These are phyloP conservation scores for Brassica balearica DNA, from an alignment of 441 rosid species.

Conservation along the genomic window DNA sequence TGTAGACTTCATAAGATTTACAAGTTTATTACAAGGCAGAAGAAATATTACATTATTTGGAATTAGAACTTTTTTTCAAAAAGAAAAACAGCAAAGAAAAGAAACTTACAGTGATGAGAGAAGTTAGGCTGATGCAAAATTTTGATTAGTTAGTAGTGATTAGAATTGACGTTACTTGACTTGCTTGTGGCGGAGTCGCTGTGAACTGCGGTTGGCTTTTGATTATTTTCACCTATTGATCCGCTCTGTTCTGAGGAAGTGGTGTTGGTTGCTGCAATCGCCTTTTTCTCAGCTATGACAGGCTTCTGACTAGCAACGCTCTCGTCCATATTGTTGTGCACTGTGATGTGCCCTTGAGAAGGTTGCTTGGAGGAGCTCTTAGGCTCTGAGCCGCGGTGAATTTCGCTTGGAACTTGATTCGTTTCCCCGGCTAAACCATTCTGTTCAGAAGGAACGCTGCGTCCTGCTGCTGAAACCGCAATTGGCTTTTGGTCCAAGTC, in stretches of 20 bases:
- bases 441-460: slow-evolving; percentile 23
- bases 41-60: slow-evolving; percentile 6
- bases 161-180: slow-evolving; percentile 17
- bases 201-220: slow-evolving; percentile 25
- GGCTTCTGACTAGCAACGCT: slow-evolving; percentile 19
- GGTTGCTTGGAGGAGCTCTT: slow-evolving; percentile 21
- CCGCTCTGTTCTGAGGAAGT: slow-evolving; percentile 27
- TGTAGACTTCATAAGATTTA: not conserved
- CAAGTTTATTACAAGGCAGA: not conserved
- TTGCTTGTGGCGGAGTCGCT: slow-evolving; percentile 23
- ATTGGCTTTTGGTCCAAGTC: slow-evolving; percentile 15
- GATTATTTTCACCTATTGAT: slow-evolving; percentile 12
- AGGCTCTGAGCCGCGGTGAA: slow-evolving; percentile 15
- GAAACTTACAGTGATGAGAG: not conserved
- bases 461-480: not conserved
- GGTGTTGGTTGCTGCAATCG: slow-evolving; percentile 14
- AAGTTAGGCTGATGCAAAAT: slow-evolving; percentile 4
- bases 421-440: slow-evolving; percentile 15
- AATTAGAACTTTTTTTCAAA: not conserved
- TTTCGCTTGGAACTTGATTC: slow-evolving; percentile 3
- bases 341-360: slow-evolving; percentile 5
- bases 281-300: not conserved
- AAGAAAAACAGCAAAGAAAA: not conserved
- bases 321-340: not conserved
- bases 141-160: slow-evolving; percentile 14